A percentile compares a stretch with the other conserved stretches of the same genome.
phyloP scores from a whole-genome alignment of 2,329 filamentous ascomycete species.

The Fusarium sterilihyphosum region DNA sequence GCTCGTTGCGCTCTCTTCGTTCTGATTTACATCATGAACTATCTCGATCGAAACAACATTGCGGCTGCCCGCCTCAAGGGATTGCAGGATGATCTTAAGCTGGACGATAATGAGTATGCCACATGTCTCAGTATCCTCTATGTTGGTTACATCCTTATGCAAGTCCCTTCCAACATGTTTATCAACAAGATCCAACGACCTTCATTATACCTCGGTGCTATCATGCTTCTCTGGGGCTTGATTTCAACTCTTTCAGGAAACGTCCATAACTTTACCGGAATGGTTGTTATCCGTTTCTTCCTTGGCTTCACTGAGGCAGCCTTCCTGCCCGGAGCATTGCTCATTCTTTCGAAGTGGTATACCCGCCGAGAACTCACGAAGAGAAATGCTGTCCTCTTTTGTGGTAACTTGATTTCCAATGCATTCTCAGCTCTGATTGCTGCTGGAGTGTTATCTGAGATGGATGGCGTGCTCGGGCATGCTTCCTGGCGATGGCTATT shows the following conservation, averaged over 20 bases:
- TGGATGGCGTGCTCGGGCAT: conserved; percentile 64
- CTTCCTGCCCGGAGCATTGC: conserved; percentile 70
- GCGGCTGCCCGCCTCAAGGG: conserved; percentile 73
- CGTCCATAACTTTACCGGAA: conserved; percentile 61
- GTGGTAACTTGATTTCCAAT: conserved; percentile 68
- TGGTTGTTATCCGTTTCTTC: conserved; percentile 67
- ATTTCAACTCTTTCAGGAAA: conserved; percentile 67
- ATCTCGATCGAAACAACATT: conserved; percentile 75
- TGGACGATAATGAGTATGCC: conserved; percentile 68
- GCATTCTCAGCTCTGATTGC: conserved; percentile 68
- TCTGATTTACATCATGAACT: conserved; percentile 80
- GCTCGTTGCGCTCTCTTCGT: conserved; percentile 74
- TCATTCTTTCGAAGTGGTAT: conserved; percentile 74
- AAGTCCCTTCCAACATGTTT: conserved; percentile 67
- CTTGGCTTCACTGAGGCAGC: conserved; percentile 72
- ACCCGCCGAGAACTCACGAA: conserved; percentile 66
- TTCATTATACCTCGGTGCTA: conserved; percentile 60
- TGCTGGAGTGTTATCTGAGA: conserved; percentile 66
- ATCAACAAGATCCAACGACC: conserved; percentile 64
- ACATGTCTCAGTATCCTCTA: conserved; percentile 73
- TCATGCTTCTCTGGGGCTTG: conserved; percentile 70
- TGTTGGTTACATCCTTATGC: conserved; percentile 73
- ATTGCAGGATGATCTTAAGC: conserved; percentile 67
- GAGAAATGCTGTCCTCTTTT: conserved; percentile 67
- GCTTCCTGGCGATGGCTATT: conserved; percentile 71